phyloP scores from a whole-genome alignment of 2,329 filamentous ascomycete species.

The Aspergillus versicolor region DNA sequence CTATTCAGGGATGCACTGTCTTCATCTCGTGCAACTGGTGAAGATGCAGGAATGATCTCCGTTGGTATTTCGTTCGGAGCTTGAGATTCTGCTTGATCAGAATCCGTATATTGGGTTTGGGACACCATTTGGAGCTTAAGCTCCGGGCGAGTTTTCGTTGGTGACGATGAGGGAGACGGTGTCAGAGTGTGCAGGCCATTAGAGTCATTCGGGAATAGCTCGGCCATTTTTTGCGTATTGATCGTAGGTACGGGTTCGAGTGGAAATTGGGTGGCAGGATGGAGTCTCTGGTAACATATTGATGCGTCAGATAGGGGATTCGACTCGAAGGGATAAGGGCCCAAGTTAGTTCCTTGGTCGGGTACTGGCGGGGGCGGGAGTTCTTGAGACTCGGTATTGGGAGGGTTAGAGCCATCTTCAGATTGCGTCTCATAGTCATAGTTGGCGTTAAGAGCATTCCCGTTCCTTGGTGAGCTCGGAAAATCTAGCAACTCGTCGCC shows the following conservation, averaged over 20 bases:
- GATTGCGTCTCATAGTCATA: neutral
- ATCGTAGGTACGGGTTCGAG: slow-evolving; percentile 35
- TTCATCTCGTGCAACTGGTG: slow-evolving; percentile 28
- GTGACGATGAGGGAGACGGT: slow-evolving; percentile 10
- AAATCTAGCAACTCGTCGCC: slow-evolving; percentile 22
- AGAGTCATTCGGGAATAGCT: slow-evolving; percentile 37
- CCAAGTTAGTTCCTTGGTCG: slow-evolving; percentile 24
- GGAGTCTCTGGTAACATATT: slow-evolving; percentile 36
- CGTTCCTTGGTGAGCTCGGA: slow-evolving; percentile 11
- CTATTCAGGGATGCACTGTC: slow-evolving; percentile 10
- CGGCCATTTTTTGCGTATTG: slow-evolving; percentile 37
- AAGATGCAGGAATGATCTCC: slow-evolving; percentile 42
- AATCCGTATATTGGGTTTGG: slow-evolving; percentile 17
- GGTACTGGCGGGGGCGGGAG: slow-evolving; percentile 27
- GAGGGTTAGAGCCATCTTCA: slow-evolving; percentile 14
- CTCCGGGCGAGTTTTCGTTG: slow-evolving; percentile 5
- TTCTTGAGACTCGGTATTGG: slow-evolving; percentile 31
- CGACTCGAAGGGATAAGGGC: slow-evolving; percentile 24
- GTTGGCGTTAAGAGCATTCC: neutral
- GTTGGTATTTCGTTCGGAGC: slow-evolving; percentile 23
- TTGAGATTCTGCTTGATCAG: slow-evolving; percentile 24
- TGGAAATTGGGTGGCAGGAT: slow-evolving; percentile 38
- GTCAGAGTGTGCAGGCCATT: slow-evolving; percentile 16
- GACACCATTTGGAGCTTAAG: slow-evolving; percentile 10
- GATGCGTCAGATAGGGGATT: slow-evolving; percentile 37